Percentiles rank a stretch among this genome's conserved stretches.
phyloP scores from a whole-genome alignment of 768 basidiomycete species.

The Hysterangium stoloniferum region DNA sequence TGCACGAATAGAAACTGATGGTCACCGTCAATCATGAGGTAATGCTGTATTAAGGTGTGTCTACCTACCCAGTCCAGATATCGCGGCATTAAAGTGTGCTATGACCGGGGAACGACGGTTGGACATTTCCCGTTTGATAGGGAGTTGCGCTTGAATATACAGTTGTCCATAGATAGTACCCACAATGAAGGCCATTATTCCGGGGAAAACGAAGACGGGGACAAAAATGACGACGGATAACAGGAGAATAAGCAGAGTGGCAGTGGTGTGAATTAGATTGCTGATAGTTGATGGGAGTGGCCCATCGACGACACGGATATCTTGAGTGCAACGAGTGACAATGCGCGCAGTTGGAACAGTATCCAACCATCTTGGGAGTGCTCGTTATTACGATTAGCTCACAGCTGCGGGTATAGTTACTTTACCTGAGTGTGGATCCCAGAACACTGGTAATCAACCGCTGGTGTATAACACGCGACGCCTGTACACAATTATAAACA shows the following conservation, averaged over 20 bases:
- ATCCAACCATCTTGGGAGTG: constrained; percentile 36
- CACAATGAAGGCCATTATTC: constrained; percentile 32
- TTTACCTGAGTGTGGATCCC: constrained; percentile 13
- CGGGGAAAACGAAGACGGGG: constrained; percentile 37
- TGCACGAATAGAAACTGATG: constrained; percentile 31
- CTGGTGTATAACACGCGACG: constrained; percentile 9
- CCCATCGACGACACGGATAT: constrained; percentile 39
- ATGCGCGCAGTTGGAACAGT: constrained; percentile 46
- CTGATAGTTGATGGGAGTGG: constrained; percentile 13
- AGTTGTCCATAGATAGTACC: constrained; percentile 38
- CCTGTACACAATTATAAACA: background rate
- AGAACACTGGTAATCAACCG: constrained; percentile 7
- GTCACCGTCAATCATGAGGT: too few relatives aligned
- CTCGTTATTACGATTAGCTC: background rate
- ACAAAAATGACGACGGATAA: background rate
- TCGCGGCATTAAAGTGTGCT: constrained; percentile 31
- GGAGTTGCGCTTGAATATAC: constrained; percentile 50
- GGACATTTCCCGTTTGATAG: constrained; percentile 49
- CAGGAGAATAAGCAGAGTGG: background rate
- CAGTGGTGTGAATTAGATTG: background rate
- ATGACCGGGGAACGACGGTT: constrained; percentile 41
- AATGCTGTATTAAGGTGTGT: background rate
- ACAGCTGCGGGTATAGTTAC: background rate
- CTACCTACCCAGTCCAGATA: constrained; percentile 11
- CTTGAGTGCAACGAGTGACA: constrained; percentile 58